Evolutionary conservation across 202 grass and related monocot species (phyloP).

Genomic region (Digitaria exilis): DNA sequence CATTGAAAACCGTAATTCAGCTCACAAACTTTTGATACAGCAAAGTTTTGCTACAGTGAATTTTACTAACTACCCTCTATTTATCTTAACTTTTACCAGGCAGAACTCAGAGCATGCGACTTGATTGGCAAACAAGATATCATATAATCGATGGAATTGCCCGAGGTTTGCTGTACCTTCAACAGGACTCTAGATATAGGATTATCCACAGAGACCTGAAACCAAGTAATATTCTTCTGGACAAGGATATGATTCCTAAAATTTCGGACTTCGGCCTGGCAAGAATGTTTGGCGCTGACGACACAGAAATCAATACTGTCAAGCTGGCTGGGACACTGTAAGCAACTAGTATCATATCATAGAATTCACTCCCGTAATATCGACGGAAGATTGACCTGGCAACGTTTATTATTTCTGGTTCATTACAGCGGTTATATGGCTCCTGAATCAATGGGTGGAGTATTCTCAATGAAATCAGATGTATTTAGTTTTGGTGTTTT

Average conservation of each 20-base stretch:
- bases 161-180: constrained; percentile 59
- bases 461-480: constrained; percentile 71
- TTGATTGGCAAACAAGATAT: constrained; percentile 55
- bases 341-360: constrained; percentile 19
- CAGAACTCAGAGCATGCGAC: constrained; percentile 33
- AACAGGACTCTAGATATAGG: constrained; percentile 64
- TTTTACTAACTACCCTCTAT: too few relatives aligned
- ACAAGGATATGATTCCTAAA: constrained; percentile 64
- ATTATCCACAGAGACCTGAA: constrained; percentile 72
- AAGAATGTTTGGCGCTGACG: constrained; percentile 51
- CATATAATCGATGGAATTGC: constrained; percentile 63
- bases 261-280: constrained; percentile 76
- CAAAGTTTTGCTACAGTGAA: too few relatives aligned
- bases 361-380: too few relatives aligned
- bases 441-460: constrained; percentile 66
- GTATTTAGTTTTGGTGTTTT: constrained; percentile 72
- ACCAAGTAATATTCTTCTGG: constrained; percentile 65
- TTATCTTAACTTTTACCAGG: constrained; percentile 43
- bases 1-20: too few relatives aligned
- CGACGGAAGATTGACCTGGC: too few relatives aligned
- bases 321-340: constrained; percentile 72
- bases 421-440: constrained; percentile 75
- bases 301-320: constrained; percentile 50
- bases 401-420: background rate
- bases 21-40: too few relatives aligned